These are phyloP conservation scores for Sporothrix schenckii DNA, from an alignment of 2,329 filamentous ascomycete species.

Conservation along the genomic window DNA sequence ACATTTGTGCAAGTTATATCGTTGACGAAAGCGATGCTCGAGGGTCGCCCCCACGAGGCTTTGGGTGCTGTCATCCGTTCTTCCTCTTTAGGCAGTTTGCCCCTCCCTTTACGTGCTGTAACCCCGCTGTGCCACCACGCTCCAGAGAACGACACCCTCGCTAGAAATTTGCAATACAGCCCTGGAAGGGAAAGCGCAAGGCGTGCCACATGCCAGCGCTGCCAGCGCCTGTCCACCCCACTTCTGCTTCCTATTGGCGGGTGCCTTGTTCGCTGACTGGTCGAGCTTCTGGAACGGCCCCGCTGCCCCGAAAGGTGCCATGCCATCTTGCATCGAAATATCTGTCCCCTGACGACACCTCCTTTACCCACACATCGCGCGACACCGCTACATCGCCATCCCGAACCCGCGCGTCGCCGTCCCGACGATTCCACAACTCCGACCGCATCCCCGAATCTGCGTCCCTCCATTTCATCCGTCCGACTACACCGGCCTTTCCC, in stretches of 20 bases:
- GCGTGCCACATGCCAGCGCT: not conserved
- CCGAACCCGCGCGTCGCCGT: not conserved
- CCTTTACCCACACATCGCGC: constrained; percentile 18
- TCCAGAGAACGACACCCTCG: constrained; percentile 1
- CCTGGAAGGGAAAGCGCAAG: not conserved
- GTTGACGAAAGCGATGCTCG: not conserved
- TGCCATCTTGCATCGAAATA: constrained; percentile 28
- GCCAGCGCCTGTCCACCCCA: constrained; percentile 14
- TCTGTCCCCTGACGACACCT: constrained; percentile 32
- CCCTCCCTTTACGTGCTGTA: constrained; percentile 17
- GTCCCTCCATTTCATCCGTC: not conserved
- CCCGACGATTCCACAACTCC: not conserved
- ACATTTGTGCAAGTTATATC: not conserved
- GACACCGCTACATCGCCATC: constrained; percentile 12
- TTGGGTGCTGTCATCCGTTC: not conserved
- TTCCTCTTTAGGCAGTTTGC: constrained; percentile 28
- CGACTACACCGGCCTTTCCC: not conserved
- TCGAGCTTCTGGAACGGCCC: constrained; percentile 20
- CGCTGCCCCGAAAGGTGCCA: constrained; percentile 5
- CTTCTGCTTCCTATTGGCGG: constrained; percentile 21
- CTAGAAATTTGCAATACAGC: not conserved
- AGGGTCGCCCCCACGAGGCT: not conserved
- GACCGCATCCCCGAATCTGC: not conserved
- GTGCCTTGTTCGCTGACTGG: constrained; percentile 18
- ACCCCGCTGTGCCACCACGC: constrained; percentile 21